phyloP scores from a whole-genome alignment of 306 rosid species.

The Arachis hypogaea region DNA sequence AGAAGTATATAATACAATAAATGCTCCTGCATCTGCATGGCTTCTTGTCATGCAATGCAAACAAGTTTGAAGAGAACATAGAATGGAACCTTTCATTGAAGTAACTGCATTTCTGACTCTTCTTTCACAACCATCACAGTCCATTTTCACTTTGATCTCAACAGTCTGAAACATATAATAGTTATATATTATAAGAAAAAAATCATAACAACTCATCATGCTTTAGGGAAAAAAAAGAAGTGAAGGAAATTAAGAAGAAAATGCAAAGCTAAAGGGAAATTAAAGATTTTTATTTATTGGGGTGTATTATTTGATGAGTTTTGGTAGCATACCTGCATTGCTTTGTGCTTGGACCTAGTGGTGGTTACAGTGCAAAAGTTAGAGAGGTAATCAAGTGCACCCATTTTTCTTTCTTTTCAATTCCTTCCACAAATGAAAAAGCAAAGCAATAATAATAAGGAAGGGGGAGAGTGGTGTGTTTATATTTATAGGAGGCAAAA shows the following conservation, averaged over 20 bases:
- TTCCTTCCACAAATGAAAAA: conserved; percentile 14
- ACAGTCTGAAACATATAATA: conserved; percentile 60
- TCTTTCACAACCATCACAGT: conserved; percentile 92
- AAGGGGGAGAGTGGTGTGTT: conserved; percentile 34
- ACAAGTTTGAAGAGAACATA: not conserved
- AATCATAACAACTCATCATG: no score
- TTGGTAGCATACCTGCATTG: conserved; percentile 77
- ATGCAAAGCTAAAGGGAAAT: not conserved
- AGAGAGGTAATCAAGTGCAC: conserved; percentile 87
- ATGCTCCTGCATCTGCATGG: no score
- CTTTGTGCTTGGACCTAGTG: conserved; percentile 66
- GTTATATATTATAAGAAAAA: no score
- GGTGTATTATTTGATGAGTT: conserved; percentile 16
- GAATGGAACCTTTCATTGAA: conserved; percentile 59
- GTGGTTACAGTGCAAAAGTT: conserved; percentile 66
- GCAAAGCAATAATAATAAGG: conserved; percentile 29
- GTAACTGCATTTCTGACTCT: conserved; percentile 72
- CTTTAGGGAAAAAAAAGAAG: not conserved
- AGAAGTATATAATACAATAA: no score
- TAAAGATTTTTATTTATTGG: not conserved
- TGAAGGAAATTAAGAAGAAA: not conserved
- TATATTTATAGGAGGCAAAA: conserved; percentile 38
- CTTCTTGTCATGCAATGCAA: not conserved
- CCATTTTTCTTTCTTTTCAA: conserved; percentile 50
- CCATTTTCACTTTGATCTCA: conserved; percentile 83